These are phyloP conservation scores for Eucalyptus polyanthemos DNA, from an alignment of 345 rosid species.

Conservation along the genomic window DNA sequence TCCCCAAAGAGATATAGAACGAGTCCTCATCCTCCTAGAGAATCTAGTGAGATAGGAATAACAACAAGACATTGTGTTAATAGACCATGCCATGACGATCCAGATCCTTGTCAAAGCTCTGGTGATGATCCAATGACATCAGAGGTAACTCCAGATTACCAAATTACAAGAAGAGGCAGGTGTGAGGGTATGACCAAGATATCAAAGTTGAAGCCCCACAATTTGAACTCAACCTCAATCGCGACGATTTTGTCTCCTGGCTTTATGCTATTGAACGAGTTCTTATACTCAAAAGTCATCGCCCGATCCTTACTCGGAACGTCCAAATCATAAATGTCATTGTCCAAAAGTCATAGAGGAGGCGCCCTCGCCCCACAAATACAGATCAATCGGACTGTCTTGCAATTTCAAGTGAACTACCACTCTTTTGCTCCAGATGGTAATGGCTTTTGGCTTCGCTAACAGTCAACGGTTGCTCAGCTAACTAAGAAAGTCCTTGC, in stretches of 20 bases:
- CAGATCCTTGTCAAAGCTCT: not conserved
- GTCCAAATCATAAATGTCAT: not conserved
- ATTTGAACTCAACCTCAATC: not conserved
- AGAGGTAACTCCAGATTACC: not conserved
- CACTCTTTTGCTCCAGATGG: not conserved
- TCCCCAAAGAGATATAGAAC: not conserved
- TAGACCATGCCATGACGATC: not conserved
- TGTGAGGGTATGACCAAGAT: not conserved
- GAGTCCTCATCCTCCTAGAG: not conserved
- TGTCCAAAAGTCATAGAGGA: not conserved
- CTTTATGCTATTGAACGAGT: too few relatives aligned
- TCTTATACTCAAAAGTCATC: too few relatives aligned
- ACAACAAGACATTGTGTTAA: not conserved
- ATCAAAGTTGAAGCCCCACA: not conserved
- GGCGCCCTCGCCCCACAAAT: not conserved
- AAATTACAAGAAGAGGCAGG: not conserved
- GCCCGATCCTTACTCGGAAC: not conserved
- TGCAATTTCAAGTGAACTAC: too few relatives aligned
- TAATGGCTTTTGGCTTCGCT: not conserved
- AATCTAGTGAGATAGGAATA: not conserved
- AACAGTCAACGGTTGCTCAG: not conserved
- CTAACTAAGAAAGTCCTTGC: not conserved
- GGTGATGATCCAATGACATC: not conserved
- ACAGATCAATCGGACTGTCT: not conserved
- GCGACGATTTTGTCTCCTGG: not conserved